Conservation (phyloP, 2,329 filamentous ascomycete genomes). For the Penicillium sp. region DNA sequence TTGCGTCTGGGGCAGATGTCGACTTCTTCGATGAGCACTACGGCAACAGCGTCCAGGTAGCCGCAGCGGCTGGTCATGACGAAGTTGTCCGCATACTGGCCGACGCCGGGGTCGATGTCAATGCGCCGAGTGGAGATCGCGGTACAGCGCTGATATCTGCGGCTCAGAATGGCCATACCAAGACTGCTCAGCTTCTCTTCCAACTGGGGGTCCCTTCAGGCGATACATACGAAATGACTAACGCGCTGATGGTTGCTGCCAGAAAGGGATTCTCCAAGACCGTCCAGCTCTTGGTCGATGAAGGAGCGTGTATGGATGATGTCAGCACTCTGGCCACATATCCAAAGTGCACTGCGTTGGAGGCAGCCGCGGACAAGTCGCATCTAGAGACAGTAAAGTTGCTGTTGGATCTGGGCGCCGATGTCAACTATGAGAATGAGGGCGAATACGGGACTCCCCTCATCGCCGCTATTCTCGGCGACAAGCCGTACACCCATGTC, state of each 20-base stretch:
- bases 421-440: neutral
- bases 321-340: neutral
- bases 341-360: neutral
- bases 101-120: neutral
- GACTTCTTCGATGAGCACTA: constrained; percentile 4
- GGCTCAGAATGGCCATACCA: neutral
- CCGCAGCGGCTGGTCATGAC: neutral
- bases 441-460: neutral
- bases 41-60: neutral
- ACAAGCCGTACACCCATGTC: neutral
- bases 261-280: neutral
- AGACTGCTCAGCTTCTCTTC: neutral
- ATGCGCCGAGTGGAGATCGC: neutral
- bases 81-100: neutral
- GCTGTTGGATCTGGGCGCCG: neutral
- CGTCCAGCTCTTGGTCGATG: neutral
- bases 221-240: neutral
- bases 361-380: neutral
- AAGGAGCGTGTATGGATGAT: neutral
- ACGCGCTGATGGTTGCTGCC: constrained; percentile 5
- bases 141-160: neutral
- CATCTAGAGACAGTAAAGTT: neutral
- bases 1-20: neutral
- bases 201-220: neutral
- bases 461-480: neutral